Base-by-base conservation (phyloP, 495 filamentous ascomycete species). In the Talaromyces adpressus region DNA sequence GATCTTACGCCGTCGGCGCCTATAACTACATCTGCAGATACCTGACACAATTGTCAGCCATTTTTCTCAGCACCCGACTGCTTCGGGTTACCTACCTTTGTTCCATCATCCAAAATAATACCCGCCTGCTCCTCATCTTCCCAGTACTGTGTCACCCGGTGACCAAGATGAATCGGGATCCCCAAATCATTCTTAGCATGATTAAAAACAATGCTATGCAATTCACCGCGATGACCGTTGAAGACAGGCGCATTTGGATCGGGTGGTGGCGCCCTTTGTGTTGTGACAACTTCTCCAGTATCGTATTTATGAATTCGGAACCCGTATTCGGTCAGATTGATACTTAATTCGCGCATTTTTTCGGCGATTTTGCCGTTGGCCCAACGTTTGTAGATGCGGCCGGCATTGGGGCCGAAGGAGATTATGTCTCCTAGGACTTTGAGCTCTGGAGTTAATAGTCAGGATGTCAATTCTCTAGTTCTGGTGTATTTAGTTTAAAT, bases 361-460 rank as follows among this genome's bases (percentile, higher is more conserved):
- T 69, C 65, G 16, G 75, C 75, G 30, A 87, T 75, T 39, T 68
- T 68, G 20, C 79, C 81, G 63, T 75, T 70, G 2, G 70, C 71
- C 83, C 83, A 86, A 2, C 81, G 79, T 29, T 76, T 63, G 63
- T 80, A 83, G 66, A 85, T 85, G 57, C 81, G 79, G 0, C 83
- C 82, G 32, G 78, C 84, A 67, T 87, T 87, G 22, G 82, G 77
- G 3, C 84, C 84, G 47, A 87, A 85, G 29, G 83, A 86, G 64
- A 87, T 87, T 65, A 87, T 87, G 68, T 87, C 85, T 57, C 85
- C 85, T 0, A 87, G 75, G 2, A 73, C 67, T 66, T 85, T 86
- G 57, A 87, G 79, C 63, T 82, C 77, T 57, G 53, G 14, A n/a
- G 7, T 49, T 56, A 11, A 9, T n/a, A 23, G n/a, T 27, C 4